Evolutionary conservation across 257 asterid species (phyloP).

Genomic region (Capsicum rhomboideum): DNA sequence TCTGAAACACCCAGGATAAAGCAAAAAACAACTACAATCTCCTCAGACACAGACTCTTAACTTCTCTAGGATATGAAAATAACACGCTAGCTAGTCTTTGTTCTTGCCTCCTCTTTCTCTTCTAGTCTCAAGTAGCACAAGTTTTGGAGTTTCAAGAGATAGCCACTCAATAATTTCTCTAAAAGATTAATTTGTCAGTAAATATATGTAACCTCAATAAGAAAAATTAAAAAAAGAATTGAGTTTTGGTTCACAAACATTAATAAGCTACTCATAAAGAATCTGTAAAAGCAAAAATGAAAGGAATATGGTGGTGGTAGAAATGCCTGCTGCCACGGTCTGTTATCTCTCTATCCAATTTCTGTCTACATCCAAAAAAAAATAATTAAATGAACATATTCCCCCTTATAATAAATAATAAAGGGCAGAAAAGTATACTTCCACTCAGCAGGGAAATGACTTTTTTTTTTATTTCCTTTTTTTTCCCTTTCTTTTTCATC

Average conservation of each 20-base stretch:
- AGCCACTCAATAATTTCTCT: neutral
- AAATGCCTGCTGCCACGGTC: slow-evolving; percentile 75
- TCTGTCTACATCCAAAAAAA: slow-evolving; percentile 42
- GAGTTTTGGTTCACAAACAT: slow-evolving; percentile 39
- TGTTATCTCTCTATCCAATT: slow-evolving; percentile 74
- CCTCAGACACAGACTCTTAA: neutral
- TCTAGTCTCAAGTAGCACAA: neutral
- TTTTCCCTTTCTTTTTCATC: neutral
- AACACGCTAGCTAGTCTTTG: neutral
- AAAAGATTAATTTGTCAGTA: neutral
- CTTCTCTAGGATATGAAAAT: neutral
- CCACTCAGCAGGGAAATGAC: slow-evolving; percentile 13
- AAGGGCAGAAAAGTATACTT: slow-evolving; percentile 16
- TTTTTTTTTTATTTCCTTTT: neutral
- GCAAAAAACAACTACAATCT: neutral
- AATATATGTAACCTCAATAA: neutral
- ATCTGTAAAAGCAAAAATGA: slow-evolving; percentile 71
- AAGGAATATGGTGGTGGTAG: slow-evolving; percentile 66
- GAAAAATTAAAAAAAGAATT: too few species aligned
- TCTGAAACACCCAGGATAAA: neutral
- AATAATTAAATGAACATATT: slow-evolving; percentile 1
- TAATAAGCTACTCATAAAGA: slow-evolving; percentile 38
- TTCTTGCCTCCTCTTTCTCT: too few species aligned
- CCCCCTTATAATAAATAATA: neutral
- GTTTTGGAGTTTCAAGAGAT: neutral